Evolutionary conservation across 2,329 filamentous ascomycete genomes (phyloP).

Genomic region (Alternaria tenuissima): DNA sequence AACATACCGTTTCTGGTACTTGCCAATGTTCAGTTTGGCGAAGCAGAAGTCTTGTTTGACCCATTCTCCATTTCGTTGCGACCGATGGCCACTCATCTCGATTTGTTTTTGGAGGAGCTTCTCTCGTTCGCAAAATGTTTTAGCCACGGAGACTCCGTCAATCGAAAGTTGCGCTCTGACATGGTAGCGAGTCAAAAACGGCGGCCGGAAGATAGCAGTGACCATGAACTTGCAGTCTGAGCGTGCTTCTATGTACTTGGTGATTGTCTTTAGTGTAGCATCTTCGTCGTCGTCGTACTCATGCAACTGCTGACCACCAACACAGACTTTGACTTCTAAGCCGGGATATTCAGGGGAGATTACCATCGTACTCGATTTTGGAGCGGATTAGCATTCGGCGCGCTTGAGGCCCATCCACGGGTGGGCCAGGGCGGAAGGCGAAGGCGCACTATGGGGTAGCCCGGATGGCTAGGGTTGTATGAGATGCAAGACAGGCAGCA

Average conservation of each 20-base stretch:
- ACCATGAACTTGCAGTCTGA: slow-evolving; percentile 9
- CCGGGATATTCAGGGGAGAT: too few species aligned
- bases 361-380: too few species aligned
- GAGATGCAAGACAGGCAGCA: too few species aligned
- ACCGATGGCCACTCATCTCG: neutral
- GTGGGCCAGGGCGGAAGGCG: too few species aligned
- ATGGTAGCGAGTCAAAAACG: too few species aligned
- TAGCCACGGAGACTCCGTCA: too few species aligned
- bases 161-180: too few species aligned
- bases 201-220: neutral
- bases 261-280: neutral
- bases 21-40: slow-evolving; percentile 18
- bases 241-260: slow-evolving; percentile 19
- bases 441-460: too few species aligned
- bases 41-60: slow-evolving; percentile 12
- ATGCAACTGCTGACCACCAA: slow-evolving; percentile 7
- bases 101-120: neutral
- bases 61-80: neutral
- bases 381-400: too few species aligned
- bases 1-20: neutral
- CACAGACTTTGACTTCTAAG: slow-evolving; percentile 14
- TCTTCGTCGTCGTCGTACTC: slow-evolving; percentile 21
- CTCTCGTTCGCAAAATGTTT: too few species aligned
- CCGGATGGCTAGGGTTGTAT: too few species aligned
- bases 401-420: too few species aligned